Conservation (phyloP, 352 stramenopile genomes). For the Saprolegnia diclina region DNA sequence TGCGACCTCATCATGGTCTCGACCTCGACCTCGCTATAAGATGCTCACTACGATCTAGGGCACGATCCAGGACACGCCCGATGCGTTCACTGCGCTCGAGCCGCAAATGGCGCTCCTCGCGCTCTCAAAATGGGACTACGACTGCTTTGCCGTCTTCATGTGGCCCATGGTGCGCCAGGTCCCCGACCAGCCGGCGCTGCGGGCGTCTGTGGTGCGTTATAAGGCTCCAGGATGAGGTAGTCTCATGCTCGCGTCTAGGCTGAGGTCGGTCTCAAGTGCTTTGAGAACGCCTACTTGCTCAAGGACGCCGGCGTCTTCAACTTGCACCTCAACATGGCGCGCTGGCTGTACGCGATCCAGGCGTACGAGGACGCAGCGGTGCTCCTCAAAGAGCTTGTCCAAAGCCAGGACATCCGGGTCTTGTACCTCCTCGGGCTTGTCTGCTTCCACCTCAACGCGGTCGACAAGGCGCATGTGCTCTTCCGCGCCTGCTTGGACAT, state of each 20-base stretch:
- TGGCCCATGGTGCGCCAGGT: slow-evolving; percentile 44
- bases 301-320: slow-evolving; percentile 33
- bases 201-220: slow-evolving; percentile 27
- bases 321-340: slow-evolving; percentile 41
- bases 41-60: slow-evolving; percentile 38
- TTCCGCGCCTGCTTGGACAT: neutral
- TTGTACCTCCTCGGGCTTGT: slow-evolving; percentile 13
- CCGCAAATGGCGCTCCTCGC: slow-evolving; percentile 47
- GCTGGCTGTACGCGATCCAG: slow-evolving; percentile 55
- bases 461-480: slow-evolving; percentile 11
- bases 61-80: neutral
- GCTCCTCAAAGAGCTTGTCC: slow-evolving; percentile 5
- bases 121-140: slow-evolving; percentile 66
- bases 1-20: slow-evolving; percentile 65
- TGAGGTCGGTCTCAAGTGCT: slow-evolving; percentile 36
- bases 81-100: slow-evolving; percentile 29
- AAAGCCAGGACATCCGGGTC: neutral
- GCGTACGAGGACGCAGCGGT: neutral
- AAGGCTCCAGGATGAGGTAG: neutral
- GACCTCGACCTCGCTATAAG: slow-evolving; percentile 25
- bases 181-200: neutral
- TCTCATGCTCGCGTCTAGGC: slow-evolving; percentile 21
- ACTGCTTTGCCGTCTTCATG: slow-evolving; percentile 59
- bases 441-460: neutral
- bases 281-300: slow-evolving; percentile 51